Percentiles rank a stretch among this genome's conserved stretches.
Conservation (phyloP, 1,139 yeast species). For the Suhomyces choctaworum region DNA sequence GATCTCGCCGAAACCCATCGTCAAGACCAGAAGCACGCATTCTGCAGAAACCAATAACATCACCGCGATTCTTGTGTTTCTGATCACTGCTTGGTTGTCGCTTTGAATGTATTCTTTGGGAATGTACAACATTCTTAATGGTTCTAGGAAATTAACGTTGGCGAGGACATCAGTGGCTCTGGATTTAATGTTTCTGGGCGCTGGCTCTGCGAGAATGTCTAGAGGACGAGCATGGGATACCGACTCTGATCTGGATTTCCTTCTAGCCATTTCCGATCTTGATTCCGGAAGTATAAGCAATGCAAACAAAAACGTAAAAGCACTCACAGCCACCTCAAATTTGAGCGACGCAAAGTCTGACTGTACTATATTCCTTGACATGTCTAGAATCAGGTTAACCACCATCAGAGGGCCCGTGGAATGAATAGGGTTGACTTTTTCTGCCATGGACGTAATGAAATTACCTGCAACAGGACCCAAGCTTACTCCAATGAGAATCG, state of each 20-base stretch:
- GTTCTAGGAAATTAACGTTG: constrained; percentile 37
- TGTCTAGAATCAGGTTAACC: neutral
- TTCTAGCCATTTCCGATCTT: constrained; percentile 32
- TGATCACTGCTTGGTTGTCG: constrained; percentile 10
- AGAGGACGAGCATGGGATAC: constrained; percentile 1
- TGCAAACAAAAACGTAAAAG: constrained; percentile 31
- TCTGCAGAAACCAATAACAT: constrained; percentile 50
- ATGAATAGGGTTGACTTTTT: neutral
- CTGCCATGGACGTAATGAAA: constrained; percentile 14
- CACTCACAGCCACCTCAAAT: constrained; percentile 28
- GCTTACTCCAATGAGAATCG: constrained; percentile 60
- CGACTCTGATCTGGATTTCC: constrained; percentile 48
- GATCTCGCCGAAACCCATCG: constrained; percentile 41
- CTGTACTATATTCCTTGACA: constrained; percentile 7
- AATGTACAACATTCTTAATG: constrained; percentile 46
- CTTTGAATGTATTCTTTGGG: constrained; percentile 35
- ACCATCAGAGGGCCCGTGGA: too few relatives aligned
- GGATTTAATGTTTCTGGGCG: neutral
- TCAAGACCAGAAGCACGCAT: constrained; percentile 38
- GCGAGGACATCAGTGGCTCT: neutral
- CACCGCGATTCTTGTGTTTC: constrained; percentile 34
- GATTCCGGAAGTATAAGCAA: constrained; percentile 58
- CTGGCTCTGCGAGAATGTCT: neutral
- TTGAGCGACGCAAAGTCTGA: constrained; percentile 33
- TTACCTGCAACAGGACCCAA: constrained; percentile 66